phyloP scores from a whole-genome alignment of 495 filamentous ascomycete genomes.

The Penicillium alfredii region DNA sequence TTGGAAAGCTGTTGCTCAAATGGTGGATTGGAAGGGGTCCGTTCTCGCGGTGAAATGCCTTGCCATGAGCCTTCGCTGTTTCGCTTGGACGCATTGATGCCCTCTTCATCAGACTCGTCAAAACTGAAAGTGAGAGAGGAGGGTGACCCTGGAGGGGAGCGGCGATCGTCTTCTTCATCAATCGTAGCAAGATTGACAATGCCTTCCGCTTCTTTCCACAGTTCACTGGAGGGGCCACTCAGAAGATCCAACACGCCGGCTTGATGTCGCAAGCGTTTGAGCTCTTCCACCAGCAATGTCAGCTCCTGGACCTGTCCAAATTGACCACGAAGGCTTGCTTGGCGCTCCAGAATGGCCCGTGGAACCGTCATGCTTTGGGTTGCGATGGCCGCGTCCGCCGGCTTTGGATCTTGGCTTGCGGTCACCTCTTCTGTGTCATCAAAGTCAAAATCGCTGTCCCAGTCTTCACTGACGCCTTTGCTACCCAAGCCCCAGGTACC shows the following conservation, averaged over 20 bases:
- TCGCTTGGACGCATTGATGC: conserved; percentile 30
- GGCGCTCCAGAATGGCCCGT: conserved; percentile 72
- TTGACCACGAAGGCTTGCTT: conserved; percentile 79
- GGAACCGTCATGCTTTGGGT: conserved; percentile 64
- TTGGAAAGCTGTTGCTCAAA: conserved; percentile 18
- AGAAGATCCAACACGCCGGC: conserved; percentile 62
- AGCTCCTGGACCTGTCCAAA: conserved; percentile 83
- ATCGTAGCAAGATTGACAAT: conserved; percentile 82
- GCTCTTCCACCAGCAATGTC: conserved; percentile 72
- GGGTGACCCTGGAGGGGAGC: conserved; percentile 45
- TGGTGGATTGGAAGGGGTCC: conserved; percentile 1
- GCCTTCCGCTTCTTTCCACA: conserved; percentile 83
- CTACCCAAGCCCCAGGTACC: conserved; percentile 82
- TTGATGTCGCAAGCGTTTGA: conserved; percentile 60
- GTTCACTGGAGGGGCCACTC: conserved; percentile 51
- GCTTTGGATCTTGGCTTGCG: conserved; percentile 21
- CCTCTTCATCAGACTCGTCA: conserved; percentile 58
- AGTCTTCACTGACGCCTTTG: conserved; percentile 78
- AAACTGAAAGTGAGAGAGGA: conserved; percentile 49
- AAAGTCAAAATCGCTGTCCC: conserved; percentile 80
- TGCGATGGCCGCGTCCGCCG: conserved; percentile 17
- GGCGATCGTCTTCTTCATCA: conserved; percentile 62
- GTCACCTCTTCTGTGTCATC: conserved; percentile 44
- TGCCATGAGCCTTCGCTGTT: conserved; percentile 34
- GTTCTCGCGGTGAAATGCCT: conserved; percentile 4